Conservation (phyloP, 108 stramenopile species). For the Skeletonema menzelii region DNA sequence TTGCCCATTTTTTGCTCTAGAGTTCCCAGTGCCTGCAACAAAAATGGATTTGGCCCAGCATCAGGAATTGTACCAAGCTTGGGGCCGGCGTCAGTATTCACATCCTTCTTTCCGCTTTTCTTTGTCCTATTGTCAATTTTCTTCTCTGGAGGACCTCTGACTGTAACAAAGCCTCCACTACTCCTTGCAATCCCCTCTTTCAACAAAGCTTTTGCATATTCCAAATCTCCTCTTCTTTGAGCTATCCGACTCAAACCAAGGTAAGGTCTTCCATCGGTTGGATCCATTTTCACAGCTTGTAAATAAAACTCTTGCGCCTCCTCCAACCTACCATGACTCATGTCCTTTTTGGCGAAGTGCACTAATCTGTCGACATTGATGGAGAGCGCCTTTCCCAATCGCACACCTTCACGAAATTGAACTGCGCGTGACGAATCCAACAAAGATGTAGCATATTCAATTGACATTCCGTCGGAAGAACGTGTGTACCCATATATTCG, state of each 20-base stretch:
- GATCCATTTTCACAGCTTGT: conserved; percentile 62
- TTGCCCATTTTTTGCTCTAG: conserved; percentile 80
- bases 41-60: conserved; percentile 76
- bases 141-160: conserved; percentile 20
- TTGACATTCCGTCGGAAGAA: conserved; percentile 37
- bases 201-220: conserved; percentile 60
- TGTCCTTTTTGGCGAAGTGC: conserved; percentile 76
- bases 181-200: conserved; percentile 59
- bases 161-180: conserved; percentile 27
- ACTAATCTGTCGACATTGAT: conserved; percentile 75
- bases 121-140: background rate
- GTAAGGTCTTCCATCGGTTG: conserved; percentile 81
- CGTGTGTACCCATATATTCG: conserved; percentile 70
- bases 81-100: conserved; percentile 1
- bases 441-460: conserved; percentile 70
- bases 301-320: conserved; percentile 69
- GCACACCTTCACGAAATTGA: conserved; percentile 77
- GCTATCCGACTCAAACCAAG: conserved; percentile 83
- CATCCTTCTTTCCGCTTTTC: background rate
- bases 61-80: conserved; percentile 47
- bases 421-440: conserved; percentile 68
- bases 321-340: conserved; percentile 58
- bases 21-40: conserved; percentile 81
- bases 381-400: conserved; percentile 65
- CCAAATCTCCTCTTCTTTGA: conserved; percentile 73